phyloP scores from a whole-genome alignment of 2,329 filamentous ascomycete genomes.

The Orbilia oligospora region DNA sequence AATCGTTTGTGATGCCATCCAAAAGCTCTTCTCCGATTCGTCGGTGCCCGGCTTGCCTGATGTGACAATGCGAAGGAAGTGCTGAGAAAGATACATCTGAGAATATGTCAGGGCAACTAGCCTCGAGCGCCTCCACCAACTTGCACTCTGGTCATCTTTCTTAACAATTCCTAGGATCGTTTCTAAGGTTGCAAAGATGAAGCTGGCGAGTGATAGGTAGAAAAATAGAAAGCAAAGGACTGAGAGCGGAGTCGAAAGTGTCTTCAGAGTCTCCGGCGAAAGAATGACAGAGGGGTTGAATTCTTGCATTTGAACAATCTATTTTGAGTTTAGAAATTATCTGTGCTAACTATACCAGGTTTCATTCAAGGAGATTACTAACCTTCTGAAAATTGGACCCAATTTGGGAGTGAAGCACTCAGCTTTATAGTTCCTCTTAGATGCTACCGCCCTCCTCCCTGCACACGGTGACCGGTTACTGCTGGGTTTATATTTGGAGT shows the following conservation, averaged over 20 bases:
- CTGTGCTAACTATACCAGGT: neutral
- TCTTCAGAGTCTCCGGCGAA: constrained; percentile 21
- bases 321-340: neutral
- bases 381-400: neutral
- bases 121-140: constrained; percentile 54
- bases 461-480: neutral
- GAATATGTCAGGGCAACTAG: constrained; percentile 50
- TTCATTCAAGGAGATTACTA: neutral
- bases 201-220: constrained; percentile 51
- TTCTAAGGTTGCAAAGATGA: constrained; percentile 37
- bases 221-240: constrained; percentile 46
- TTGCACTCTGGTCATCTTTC: constrained; percentile 41
- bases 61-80: constrained; percentile 38
- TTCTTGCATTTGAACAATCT: constrained; percentile 16
- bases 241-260: constrained; percentile 30
- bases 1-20: constrained; percentile 58
- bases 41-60: constrained; percentile 31
- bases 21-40: constrained; percentile 42
- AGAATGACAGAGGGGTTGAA: neutral
- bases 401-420: too few relatives aligned
- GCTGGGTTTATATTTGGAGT: constrained; percentile 7
- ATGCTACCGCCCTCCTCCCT: neutral
- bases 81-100: constrained; percentile 57
- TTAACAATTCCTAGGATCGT: constrained; percentile 40
- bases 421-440: too few relatives aligned